A percentile compares a stretch with the other conserved stretches of the same genome.
Evolutionary conservation across 2,329 filamentous ascomycete species (phyloP).

Genomic region (Epichloe glyceriae): DNA sequence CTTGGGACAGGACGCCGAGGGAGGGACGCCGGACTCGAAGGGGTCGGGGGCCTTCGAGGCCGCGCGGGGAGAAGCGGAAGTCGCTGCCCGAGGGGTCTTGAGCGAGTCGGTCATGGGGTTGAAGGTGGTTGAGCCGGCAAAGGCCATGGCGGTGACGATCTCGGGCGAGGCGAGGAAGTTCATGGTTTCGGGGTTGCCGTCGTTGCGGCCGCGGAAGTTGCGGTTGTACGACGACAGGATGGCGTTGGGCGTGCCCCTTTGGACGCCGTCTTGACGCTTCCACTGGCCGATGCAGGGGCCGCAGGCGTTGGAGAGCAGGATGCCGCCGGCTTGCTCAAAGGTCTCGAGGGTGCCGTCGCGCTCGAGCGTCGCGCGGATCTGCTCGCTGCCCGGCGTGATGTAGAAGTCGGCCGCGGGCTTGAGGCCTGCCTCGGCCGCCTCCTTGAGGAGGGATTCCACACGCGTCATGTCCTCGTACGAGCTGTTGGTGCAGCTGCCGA

Average conservation of each 20-base stretch:
- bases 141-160: constrained; percentile 91
- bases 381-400: constrained; percentile 91
- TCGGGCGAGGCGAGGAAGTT: constrained; percentile 97
- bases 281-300: constrained; percentile 92
- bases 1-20: constrained; percentile 59
- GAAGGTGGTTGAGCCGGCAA: constrained; percentile 84
- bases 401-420: constrained; percentile 87
- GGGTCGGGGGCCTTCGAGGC: constrained; percentile 48
- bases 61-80: constrained; percentile 75
- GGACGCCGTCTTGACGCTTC: constrained; percentile 76
- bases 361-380: constrained; percentile 88
- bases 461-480: constrained; percentile 98
- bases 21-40: constrained; percentile 65
- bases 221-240: constrained; percentile 97
- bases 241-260: constrained; percentile 79
- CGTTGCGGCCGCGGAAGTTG: constrained; percentile 94
- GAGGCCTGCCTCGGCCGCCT: constrained; percentile 78
- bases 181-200: constrained; percentile 93
- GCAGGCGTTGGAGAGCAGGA: constrained; percentile 88
- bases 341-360: constrained; percentile 77
- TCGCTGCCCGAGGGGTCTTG: constrained; percentile 61
- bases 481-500: constrained; percentile 97
- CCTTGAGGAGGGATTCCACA: constrained; percentile 82
- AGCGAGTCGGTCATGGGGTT: constrained; percentile 87
- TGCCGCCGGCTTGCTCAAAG: constrained; percentile 75